Base-by-base conservation (phyloP, 176 grass and related monocot genomes). In the Triticum urartu region DNA sequence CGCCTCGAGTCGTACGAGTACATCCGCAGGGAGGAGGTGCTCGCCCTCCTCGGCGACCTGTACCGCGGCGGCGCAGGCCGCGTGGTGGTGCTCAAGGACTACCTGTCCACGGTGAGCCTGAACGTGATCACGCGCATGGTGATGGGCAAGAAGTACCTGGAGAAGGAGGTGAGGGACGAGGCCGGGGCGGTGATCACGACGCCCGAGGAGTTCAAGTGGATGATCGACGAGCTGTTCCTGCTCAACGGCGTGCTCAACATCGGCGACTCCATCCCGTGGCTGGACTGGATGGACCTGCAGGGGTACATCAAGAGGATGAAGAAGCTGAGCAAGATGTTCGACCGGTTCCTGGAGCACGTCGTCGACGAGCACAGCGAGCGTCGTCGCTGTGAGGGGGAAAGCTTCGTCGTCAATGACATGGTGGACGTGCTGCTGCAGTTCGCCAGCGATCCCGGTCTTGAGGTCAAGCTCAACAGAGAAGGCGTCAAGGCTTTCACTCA, bases 161-260 rank as follows among this genome's bases (percentile, higher is more conserved):
- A 92, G 26, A 80, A 56, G 69, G 40, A 85, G 22, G 81, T 1
- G 32, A 42, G 1, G 6, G 64, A 64, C 4, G 75, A 81, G 43
- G 72, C 40, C 1, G 63, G 71, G 5, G 5, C 81, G 11, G 85
- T 88, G 64, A 92, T 34, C 25, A 74, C 89, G 72, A 91, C 93
- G 28, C 95, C 87, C 0, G 88, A 94, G 75, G 95, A 98, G 81
- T 98, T 98, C 91, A 98, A 98, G 88, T 81, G 32, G 84, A 98
- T 98, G 93, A 72, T 98, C 3, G 93, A 94, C 48, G 95, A 98
- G 84, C 59, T 92, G 81, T 98, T 98, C 87, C 58, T 98, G 77
- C 91, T 98, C 20, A 98, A 98, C 56, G 93, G 95, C 1, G 93
- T 98, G 80, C 83, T 98, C 72, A 98, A 95, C 89, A 98, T 98